Percentiles rank a stretch among this genome's conserved stretches.
Conservation (phyloP, 106 monocot species). For the Allium fistulosum region DNA sequence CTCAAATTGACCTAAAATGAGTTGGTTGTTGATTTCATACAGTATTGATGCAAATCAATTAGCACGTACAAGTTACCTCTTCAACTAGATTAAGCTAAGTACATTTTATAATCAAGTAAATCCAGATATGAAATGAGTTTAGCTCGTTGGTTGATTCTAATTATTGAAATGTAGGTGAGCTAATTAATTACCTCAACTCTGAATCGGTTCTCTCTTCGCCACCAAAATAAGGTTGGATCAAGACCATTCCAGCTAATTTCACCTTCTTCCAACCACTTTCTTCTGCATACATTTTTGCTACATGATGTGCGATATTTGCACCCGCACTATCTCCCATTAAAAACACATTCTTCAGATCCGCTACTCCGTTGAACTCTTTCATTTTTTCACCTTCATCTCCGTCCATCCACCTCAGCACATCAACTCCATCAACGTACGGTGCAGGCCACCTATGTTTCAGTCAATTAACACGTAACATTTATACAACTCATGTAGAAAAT, state of each 20-base stretch:
- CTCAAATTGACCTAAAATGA: too few relatives aligned
- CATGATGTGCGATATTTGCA: slow-evolving; percentile 11
- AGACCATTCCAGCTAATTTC: slow-evolving; percentile 14
- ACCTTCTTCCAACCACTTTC: not conserved
- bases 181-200: slow-evolving; percentile 11
- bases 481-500: too few relatives aligned
- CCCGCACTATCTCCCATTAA: slow-evolving; percentile 10
- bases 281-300: slow-evolving; percentile 2
- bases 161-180: too few relatives aligned
- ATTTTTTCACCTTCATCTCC: not conserved
- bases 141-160: too few relatives aligned
- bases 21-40: too few relatives aligned
- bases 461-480: too few relatives aligned
- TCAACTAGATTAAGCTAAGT: too few relatives aligned
- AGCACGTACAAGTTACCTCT: too few relatives aligned
- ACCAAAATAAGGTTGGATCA: slow-evolving; percentile 41
- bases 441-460: not conserved
- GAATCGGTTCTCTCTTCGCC: slow-evolving; percentile 38
- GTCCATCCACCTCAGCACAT: slow-evolving; percentile 2
- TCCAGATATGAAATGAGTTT: too few relatives aligned
- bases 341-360: not conserved
- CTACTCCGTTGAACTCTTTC: not conserved
- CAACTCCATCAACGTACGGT: not conserved
- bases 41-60: too few relatives aligned
- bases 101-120: too few relatives aligned